These are phyloP conservation scores for Shiraia bambusicola DNA, from an alignment of 2,329 filamentous ascomycete genomes.

Conservation along the genomic window DNA sequence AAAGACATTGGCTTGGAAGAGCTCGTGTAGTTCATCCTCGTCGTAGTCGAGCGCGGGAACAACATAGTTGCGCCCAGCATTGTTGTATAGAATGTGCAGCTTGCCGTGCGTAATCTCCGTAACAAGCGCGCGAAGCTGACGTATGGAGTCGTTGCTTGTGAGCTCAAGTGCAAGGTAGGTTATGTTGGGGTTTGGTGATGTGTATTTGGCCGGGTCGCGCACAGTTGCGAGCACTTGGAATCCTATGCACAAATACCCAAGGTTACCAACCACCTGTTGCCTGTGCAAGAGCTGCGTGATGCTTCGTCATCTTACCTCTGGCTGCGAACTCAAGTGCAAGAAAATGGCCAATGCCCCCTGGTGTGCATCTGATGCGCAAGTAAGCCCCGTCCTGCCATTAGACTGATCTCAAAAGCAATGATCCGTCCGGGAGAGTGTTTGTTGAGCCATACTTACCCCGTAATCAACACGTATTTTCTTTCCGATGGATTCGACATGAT, in stretches of 20 bases:
- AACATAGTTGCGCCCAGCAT: constrained; percentile 59
- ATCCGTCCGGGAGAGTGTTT: too few relatives aligned
- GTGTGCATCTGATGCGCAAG: constrained; percentile 46
- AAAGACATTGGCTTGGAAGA: constrained; percentile 54
- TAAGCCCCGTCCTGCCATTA: constrained; percentile 9
- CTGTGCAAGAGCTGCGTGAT: too few relatives aligned
- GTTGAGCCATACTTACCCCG: constrained; percentile 30
- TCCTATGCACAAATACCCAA: constrained; percentile 33
- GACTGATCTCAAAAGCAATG: neutral
- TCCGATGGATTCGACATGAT: constrained; percentile 17
- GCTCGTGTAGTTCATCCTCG: constrained; percentile 29
- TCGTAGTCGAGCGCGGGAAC: constrained; percentile 60
- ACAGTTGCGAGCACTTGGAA: constrained; percentile 61
- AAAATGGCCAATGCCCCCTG: constrained; percentile 61
- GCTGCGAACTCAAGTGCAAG: constrained; percentile 59
- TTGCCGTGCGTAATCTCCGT: constrained; percentile 49
- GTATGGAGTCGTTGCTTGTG: constrained; percentile 52
- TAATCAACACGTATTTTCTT: constrained; percentile 40
- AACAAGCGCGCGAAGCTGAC: constrained; percentile 50
- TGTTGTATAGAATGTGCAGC: constrained; percentile 61
- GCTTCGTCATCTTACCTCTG: constrained; percentile 42
- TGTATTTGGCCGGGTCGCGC: constrained; percentile 52
- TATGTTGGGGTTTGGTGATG: constrained; percentile 53
- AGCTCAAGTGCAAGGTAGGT: constrained; percentile 59
- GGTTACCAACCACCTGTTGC: too few relatives aligned